Evolutionary conservation across 257 asterid genomes (phyloP).

Genomic region (Solanum arcanum): DNA sequence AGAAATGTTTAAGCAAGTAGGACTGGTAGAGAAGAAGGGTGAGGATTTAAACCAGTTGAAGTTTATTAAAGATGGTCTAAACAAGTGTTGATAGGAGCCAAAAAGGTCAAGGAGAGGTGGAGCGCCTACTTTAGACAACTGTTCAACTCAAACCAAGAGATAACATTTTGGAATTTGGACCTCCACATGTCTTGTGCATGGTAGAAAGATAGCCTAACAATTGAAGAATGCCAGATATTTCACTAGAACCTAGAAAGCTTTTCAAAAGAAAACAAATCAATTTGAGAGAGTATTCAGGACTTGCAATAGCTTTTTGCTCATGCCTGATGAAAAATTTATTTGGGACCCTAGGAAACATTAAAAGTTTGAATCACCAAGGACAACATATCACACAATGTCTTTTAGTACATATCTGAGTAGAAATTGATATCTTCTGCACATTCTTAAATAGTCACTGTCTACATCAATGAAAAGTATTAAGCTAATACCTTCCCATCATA

Average conservation of each 20-base stretch:
- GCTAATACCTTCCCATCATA: slow-evolving; percentile 12
- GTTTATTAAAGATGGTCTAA: background rate
- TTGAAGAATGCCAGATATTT: background rate
- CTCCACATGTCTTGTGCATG: background rate
- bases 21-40: background rate
- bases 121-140: background rate
- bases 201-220: background rate
- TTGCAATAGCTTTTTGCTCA: background rate
- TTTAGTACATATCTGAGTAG: background rate
- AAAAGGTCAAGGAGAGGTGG: background rate
- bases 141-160: background rate
- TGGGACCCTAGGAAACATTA: background rate
- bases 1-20: background rate
- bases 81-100: background rate
- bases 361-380: background rate
- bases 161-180: background rate
- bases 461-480: background rate
- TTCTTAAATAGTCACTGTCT: background rate
- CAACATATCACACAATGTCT: background rate
- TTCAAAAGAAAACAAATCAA: background rate
- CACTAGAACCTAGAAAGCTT: background rate
- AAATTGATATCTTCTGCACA: background rate
- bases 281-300: background rate
- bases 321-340: background rate
- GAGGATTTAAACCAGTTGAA: background rate